phyloP scores from a whole-genome alignment of 805 yeast species.

The Pichia eremophila region DNA sequence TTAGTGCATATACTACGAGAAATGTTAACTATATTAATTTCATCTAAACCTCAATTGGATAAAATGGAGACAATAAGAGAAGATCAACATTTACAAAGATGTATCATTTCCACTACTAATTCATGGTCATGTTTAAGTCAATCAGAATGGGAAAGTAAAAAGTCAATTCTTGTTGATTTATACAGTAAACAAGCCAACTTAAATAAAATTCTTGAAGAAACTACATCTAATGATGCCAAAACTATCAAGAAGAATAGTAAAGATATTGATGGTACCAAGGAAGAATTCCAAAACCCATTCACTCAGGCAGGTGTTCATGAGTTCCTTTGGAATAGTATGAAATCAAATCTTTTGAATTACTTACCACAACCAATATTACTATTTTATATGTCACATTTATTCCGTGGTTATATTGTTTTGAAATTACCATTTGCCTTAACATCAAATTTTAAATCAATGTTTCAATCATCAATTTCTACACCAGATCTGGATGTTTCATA shows the following conservation, averaged over 20 bases:
- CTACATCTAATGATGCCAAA: neutral
- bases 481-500: conserved; percentile 81
- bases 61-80: conserved; percentile 47
- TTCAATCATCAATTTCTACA: conserved; percentile 81
- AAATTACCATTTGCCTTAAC: conserved; percentile 89
- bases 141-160: conserved; percentile 9
- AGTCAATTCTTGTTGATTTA: neutral
- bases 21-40: conserved; percentile 51
- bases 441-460: conserved; percentile 79
- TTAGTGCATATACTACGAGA: conserved; percentile 74
- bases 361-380: conserved; percentile 88
- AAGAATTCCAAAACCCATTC: conserved; percentile 47
- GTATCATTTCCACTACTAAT: neutral
- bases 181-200: conserved; percentile 2
- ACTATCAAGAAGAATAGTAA: conserved; percentile 19
- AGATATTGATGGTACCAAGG: conserved; percentile 25
- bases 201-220: conserved; percentile 3
- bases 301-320: conserved; percentile 66
- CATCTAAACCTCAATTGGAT: conserved; percentile 47
- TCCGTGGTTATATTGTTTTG: conserved; percentile 84
- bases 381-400: conserved; percentile 94
- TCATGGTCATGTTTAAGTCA: conserved; percentile 4
- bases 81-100: conserved; percentile 52
- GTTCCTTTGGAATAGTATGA: conserved; percentile 65
- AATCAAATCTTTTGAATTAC: conserved; percentile 72